Conservation (phyloP, 1,284 basidiomycete species). For the Abortiporus biennis region DNA sequence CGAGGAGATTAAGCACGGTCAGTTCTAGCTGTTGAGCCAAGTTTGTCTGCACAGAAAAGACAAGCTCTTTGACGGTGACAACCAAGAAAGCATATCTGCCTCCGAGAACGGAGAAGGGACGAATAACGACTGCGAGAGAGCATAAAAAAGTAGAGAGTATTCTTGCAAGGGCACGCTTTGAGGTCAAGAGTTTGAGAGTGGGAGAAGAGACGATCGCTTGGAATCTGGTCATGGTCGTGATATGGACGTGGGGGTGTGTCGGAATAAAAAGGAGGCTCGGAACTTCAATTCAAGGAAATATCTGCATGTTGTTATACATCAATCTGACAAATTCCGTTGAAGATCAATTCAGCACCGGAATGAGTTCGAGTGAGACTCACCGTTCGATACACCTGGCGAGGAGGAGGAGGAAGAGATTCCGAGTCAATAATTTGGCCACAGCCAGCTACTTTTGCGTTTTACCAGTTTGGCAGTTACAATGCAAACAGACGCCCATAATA, state of each 20-base stretch:
- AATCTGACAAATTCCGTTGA: too few relatives aligned
- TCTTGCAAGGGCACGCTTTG: conserved; percentile 34
- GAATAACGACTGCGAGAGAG: conserved; percentile 32
- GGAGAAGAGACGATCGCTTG: too few relatives aligned
- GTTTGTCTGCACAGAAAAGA: conserved; percentile 41
- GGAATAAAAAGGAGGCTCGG: background rate
- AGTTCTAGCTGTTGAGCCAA: conserved; percentile 44
- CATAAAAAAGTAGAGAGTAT: conserved; percentile 41
- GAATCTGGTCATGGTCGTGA: background rate
- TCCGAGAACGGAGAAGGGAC: conserved; percentile 35
- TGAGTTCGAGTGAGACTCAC: too few relatives aligned
- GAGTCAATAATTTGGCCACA: too few relatives aligned
- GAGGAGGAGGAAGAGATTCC: too few relatives aligned
- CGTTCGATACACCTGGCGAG: too few relatives aligned
- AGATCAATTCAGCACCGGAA: too few relatives aligned
- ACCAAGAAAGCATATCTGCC: conserved; percentile 38
- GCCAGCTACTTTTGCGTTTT: too few relatives aligned
- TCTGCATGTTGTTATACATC: background rate
- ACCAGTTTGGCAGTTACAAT: too few relatives aligned
- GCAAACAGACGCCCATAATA: too few relatives aligned
- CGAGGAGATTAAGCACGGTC: conserved; percentile 36
- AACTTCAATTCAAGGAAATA: background rate
- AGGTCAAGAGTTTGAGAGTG: conserved; percentile 13
- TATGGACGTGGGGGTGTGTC: background rate
- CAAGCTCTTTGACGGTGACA: conserved; percentile 40